Conservation (phyloP, 805 yeast genomes). For the Scheffersomyces stipitis region DNA sequence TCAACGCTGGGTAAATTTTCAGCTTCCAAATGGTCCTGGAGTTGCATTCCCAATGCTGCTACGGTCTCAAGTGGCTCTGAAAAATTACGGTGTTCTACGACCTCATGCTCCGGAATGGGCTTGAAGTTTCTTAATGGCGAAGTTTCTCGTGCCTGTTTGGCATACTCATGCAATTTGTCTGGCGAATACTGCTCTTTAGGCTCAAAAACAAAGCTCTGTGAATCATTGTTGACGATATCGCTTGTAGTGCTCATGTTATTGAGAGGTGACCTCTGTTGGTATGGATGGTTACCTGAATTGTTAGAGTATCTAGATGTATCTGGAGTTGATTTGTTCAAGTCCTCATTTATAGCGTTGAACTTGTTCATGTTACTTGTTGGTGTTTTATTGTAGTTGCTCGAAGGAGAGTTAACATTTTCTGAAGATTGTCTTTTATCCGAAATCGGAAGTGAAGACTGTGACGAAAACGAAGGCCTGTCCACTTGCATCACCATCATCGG, state of each 20-base stretch:
- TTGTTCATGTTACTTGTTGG: background rate
- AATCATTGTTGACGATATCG: slow-evolving; percentile 5
- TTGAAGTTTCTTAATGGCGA: slow-evolving; percentile 24
- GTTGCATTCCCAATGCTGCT: slow-evolving; percentile 25
- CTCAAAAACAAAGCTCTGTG: slow-evolving; percentile 16
- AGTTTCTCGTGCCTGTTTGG: slow-evolving; percentile 14
- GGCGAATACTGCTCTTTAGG: slow-evolving; percentile 8
- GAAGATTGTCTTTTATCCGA: background rate
- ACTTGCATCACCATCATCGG: slow-evolving; percentile 40
- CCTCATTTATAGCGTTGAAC: background rate
- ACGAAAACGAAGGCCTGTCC: slow-evolving; percentile 13
- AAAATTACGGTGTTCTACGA: slow-evolving; percentile 12
- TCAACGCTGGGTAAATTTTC: background rate
- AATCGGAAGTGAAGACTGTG: background rate
- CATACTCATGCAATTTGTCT: slow-evolving; percentile 22
- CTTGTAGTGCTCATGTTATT: background rate
- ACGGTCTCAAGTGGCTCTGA: slow-evolving; percentile 26
- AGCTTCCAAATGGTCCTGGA: slow-evolving; percentile 19
- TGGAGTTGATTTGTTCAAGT: slow-evolving; percentile 1
- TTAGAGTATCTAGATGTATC: no score
- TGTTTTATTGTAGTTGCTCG: background rate
- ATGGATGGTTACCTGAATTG: slow-evolving; percentile 10
- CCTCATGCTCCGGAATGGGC: no score
- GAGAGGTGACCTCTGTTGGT: slow-evolving; percentile 9
- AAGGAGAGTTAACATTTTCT: background rate